A percentile compares a stretch with the other conserved stretches of the same genome.
These are phyloP conservation scores for Glaciozyma martinii DNA, from an alignment of 768 basidiomycete genomes.

Conservation along the genomic window DNA sequence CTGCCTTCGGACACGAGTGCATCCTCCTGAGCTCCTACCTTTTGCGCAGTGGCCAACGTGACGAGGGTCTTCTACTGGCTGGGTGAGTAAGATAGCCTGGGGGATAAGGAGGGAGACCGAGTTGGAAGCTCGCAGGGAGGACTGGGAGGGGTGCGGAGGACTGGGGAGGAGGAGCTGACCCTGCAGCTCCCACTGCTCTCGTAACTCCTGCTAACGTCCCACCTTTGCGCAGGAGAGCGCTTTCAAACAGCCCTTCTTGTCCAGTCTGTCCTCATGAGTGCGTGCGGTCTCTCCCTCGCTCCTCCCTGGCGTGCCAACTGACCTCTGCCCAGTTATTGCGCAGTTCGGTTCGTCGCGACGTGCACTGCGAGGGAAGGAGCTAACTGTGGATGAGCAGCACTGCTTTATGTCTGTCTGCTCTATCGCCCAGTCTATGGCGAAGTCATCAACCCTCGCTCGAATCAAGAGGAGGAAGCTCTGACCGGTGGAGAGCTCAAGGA, in stretches of 20 bases:
- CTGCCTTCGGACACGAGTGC: neutral
- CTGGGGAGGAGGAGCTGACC: neutral
- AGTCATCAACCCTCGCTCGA: neutral
- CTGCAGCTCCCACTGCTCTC: neutral
- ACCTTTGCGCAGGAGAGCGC: constrained; percentile 10
- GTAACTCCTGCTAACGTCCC: neutral
- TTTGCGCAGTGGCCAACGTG: constrained; percentile 22
- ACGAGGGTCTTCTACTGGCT: constrained; percentile 24
- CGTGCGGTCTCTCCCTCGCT: neutral
- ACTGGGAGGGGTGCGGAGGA: no score
- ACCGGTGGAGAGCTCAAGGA: neutral
- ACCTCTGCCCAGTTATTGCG: constrained; percentile 15
- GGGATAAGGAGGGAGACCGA: no score
- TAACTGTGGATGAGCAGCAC: neutral
- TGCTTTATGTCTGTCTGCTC: constrained; percentile 31
- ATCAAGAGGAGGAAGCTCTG: neutral
- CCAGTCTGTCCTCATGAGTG: constrained; percentile 24
- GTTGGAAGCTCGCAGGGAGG: no score
- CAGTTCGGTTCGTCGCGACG: constrained; percentile 14
- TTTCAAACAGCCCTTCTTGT: constrained; percentile 29
- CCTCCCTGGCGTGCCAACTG: neutral
- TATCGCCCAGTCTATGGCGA: constrained; percentile 4
- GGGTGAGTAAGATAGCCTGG: no score
- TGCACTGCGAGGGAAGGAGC: neutral
- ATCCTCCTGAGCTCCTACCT: neutral